phyloP scores from a whole-genome alignment of 2,329 filamentous ascomycete species.

The Calonectria montana region DNA sequence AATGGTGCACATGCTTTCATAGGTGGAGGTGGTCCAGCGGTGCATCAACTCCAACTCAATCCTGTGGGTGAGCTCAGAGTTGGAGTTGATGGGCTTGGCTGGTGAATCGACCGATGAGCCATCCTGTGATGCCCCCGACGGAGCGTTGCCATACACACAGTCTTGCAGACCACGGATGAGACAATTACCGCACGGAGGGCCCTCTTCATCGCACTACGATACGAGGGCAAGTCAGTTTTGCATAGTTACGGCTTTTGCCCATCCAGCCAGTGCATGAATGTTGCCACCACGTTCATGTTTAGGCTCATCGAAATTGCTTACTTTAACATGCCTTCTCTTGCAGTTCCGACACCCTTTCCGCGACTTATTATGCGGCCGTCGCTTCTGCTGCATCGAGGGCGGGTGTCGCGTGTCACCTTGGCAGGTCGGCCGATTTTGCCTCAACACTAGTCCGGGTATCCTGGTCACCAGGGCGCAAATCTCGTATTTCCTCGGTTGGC shows the following conservation, averaged over 20 bases:
- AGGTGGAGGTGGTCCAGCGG: constrained; percentile 60
- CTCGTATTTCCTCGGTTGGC: neutral
- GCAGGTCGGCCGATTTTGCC: neutral
- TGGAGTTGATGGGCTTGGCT: constrained; percentile 15
- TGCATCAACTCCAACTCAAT: constrained; percentile 64
- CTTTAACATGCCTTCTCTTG: constrained; percentile 41
- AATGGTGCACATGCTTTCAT: constrained; percentile 51
- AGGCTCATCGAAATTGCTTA: neutral
- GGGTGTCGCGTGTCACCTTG: neutral
- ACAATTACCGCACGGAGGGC: constrained; percentile 50
- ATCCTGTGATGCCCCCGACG: neutral
- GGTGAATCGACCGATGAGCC: neutral
- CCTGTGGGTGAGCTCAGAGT: constrained; percentile 37
- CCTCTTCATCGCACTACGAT: constrained; percentile 49
- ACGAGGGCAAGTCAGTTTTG: neutral
- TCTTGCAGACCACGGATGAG: constrained; percentile 39
- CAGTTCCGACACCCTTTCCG: constrained; percentile 41
- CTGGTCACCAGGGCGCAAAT: neutral
- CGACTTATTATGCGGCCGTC: constrained; percentile 39
- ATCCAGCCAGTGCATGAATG: neutral
- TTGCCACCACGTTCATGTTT: neutral
- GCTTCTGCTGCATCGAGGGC: constrained; percentile 31
- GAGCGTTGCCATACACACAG: constrained; percentile 30
- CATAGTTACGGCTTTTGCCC: no score
- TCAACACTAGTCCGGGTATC: neutral